phyloP scores from a whole-genome alignment of 2,329 filamentous ascomycete species.

The Orbilia javanica region DNA sequence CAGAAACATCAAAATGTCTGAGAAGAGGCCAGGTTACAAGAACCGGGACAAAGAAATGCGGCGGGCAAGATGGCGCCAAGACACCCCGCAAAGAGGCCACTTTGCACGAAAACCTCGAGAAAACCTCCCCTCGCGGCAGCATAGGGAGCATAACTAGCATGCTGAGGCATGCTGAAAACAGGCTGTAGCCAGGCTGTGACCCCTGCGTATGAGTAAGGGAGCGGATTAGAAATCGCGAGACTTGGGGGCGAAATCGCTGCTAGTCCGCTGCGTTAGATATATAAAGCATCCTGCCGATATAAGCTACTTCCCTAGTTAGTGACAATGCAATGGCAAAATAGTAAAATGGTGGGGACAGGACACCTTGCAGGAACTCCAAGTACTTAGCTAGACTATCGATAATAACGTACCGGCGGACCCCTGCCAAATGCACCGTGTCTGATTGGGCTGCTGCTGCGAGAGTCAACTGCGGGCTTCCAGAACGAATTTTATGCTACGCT shows the following conservation, averaged over 20 bases:
- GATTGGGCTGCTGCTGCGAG: background rate
- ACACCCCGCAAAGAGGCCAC: conserved; percentile 45
- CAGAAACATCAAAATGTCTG: conserved; percentile 4
- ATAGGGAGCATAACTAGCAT: background rate
- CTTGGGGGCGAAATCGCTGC: background rate
- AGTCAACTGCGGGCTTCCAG: conserved; percentile 35
- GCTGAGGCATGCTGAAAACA: background rate
- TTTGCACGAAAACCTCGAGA: conserved; percentile 35
- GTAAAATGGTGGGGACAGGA: conserved; percentile 30
- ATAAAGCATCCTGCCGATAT: no score
- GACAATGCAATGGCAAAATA: no score
- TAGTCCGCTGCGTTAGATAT: background rate
- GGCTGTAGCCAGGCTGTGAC: background rate
- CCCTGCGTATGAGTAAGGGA: background rate
- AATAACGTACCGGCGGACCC: background rate
- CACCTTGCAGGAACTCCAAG: conserved; percentile 24
- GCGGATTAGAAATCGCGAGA: background rate
- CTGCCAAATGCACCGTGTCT: conserved; percentile 13
- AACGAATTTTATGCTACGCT: conserved; percentile 57
- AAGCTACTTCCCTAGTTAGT: no score
- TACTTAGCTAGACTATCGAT: background rate
- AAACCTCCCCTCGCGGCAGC: background rate
- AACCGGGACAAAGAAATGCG: conserved; percentile 20
- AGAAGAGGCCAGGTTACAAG: conserved; percentile 47
- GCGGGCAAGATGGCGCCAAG: conserved; percentile 32